Evolutionary conservation across 805 yeast species (phyloP).

Genomic region (Vanderwaltozyma tropicalis): DNA sequence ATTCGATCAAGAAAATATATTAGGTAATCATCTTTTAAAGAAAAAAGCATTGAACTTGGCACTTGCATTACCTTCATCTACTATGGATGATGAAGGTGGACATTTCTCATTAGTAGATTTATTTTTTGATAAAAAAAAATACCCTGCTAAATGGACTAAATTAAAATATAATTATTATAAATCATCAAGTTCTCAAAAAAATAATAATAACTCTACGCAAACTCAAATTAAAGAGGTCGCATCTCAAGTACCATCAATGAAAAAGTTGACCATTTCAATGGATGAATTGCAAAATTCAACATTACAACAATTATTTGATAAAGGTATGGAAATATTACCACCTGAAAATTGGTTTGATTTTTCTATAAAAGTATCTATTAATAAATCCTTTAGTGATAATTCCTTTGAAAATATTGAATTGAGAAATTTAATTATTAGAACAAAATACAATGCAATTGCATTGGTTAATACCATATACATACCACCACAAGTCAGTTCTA

Average conservation of each 20-base stretch:
- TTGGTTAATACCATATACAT: slow-evolving; percentile 47
- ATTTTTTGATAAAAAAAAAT: slow-evolving; percentile 32
- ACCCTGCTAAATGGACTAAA: slow-evolving; percentile 48
- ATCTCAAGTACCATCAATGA: slow-evolving; percentile 25
- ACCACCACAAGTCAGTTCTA: slow-evolving; percentile 50
- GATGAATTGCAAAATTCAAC: slow-evolving; percentile 46
- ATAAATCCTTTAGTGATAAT: slow-evolving; percentile 60
- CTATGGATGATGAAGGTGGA: slow-evolving; percentile 30
- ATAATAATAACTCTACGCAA: slow-evolving; percentile 3
- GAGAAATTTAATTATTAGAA: slow-evolving; percentile 48
- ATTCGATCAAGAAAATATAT: slow-evolving; percentile 17
- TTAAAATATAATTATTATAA: slow-evolving; percentile 46
- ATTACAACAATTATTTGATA: slow-evolving; percentile 53
- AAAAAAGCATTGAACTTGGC: slow-evolving; percentile 44
- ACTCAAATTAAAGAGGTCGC: slow-evolving; percentile 25
- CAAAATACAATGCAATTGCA: slow-evolving; percentile 60
- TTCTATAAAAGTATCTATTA: slow-evolving; percentile 48
- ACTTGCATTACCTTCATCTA: slow-evolving; percentile 41
- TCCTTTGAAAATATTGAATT: slow-evolving; percentile 43
- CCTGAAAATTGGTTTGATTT: slow-evolving; percentile 54
- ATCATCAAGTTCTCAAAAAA: slow-evolving; percentile 8
- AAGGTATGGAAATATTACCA: slow-evolving; percentile 49
- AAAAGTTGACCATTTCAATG: slow-evolving; percentile 40
- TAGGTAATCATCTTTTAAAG: slow-evolving; percentile 28
- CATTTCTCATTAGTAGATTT: slow-evolving; percentile 40